Base-by-base conservation (phyloP, 148 eudicot species). In the Persicaria tinctoria region DNA sequence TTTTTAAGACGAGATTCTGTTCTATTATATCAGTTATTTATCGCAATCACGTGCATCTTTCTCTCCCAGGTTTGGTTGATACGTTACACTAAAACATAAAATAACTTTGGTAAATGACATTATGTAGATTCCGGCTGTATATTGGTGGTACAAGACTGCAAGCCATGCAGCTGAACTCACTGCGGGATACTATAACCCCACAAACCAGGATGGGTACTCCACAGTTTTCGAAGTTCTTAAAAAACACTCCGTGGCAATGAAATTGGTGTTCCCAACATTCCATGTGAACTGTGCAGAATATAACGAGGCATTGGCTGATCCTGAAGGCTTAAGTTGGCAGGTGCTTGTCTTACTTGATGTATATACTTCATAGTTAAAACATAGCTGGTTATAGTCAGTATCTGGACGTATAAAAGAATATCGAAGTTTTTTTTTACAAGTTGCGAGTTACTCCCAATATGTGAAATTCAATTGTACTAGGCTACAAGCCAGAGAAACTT, bases 151-250 rank as follows among this genome's bases (percentile, higher is more conserved):
- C 83, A 88, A 79, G 69, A 78, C 91, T 50, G 72, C 82, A 70
- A 88, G 90, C 83, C 94, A 90, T 80, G 91, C 94, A 54, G 88
- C 94, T 46, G 93, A 90, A 76, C 89, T 89, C 68, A 87, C 89
- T 7, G 89, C 93, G 73, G 93, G 93, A 41, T 89, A 79, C 62
- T 84, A 85, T 73, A 90, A 88, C 78, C 81, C 95, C 57, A 60
- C 82, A 16, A 85, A 87, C 80, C 83, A 70, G 76, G 90, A 90
- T 74, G 96, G 96, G 8, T 88, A 88, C 75, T 79, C 87, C 49
- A 80, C 81, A 27, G 76, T 89, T 63, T 83, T 83, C 74, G 76
- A 84, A 68, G 74, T 78, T 82, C 87, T 91, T 8, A 87, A 80
- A 72, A 91, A 84, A 76, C 79, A 89, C 73, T 82, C 82, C 0